Percentiles rank a stretch among this genome's conserved stretches.
These are phyloP conservation scores for Epichloe bromicola DNA, from an alignment of 2,329 filamentous ascomycete species.

Conservation along the genomic window DNA sequence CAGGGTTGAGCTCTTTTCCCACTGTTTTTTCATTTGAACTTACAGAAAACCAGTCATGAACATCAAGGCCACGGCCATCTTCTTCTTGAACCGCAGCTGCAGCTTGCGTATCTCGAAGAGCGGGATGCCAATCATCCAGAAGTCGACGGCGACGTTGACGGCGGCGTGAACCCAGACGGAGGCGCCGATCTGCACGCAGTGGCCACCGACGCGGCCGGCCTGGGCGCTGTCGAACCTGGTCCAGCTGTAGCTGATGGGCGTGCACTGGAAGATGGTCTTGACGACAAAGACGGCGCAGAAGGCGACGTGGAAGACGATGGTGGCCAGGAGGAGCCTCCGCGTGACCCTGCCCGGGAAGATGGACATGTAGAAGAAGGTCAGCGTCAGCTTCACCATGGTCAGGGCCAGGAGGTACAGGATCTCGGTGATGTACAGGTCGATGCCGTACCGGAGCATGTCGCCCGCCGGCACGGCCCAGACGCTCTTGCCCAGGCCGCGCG, in stretches of 20 bases:
- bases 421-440: not conserved
- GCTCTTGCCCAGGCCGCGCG: not conserved
- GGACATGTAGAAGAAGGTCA: constrained; percentile 5
- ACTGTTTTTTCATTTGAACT: too few relatives aligned
- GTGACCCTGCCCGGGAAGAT: constrained; percentile 2
- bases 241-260: not conserved
- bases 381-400: constrained; percentile 2
- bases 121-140: constrained; percentile 6
- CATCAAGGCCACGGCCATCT: constrained; percentile 5
- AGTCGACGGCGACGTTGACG: constrained; percentile 3
- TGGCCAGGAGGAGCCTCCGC: constrained; percentile 2
- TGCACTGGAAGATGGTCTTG: constrained; percentile 2
- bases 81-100: constrained; percentile 5
- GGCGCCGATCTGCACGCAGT: constrained; percentile 4
- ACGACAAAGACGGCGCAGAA: constrained; percentile 1
- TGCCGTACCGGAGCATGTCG: not conserved
- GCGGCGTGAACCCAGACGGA: constrained; percentile 4
- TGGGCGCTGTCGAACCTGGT: not conserved
- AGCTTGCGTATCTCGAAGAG: constrained; percentile 4
- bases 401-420: constrained; percentile 5
- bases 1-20: too few relatives aligned
- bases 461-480: not conserved
- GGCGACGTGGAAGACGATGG: not conserved
- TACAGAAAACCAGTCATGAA: constrained; percentile 6
- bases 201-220: not conserved